Base-by-base conservation (phyloP, 1,139 yeast species). In the Entelexis paramagnoliae region DNA sequence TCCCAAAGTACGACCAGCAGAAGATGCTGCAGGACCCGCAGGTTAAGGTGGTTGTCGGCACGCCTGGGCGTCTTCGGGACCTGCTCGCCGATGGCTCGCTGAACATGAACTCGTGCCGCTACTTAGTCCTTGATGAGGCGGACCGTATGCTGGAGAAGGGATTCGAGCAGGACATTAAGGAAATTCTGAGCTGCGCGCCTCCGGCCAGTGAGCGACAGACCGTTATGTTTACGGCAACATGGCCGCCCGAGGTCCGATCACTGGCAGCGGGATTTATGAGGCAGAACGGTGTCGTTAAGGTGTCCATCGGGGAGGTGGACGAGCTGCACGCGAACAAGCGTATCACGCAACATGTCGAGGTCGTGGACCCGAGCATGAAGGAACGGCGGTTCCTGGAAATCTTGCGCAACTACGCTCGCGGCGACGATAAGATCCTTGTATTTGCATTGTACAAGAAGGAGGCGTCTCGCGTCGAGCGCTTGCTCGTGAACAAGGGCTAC, bases 111-210 rank as follows among this genome's bases (percentile, higher is more conserved):
- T 66, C 73, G 11, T 55, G 58, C 46, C 40, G 43, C 26, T 89
- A 85, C 66, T 74, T 93, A 59, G 94, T 91, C 24, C 74, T 91
- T 51, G 99, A 91, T 68, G 99, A 91, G 71, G 99, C 98, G 38
- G 99, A 91, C 67, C 79, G 99, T 71, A 93, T 91, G 98, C 77
- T 91, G 58, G 98, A 91, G 68, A 82, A 80, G 64, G 99, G 99
- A 33, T 91, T 91, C 64, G 98, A 91, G 70, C 95, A 89, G 66
- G 98, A 89, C 68, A 91, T 91, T 66, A 87, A 85, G 68, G 74
- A 75, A 58, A 87, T 93, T 59, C 81, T 91, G 64, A 72, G 78
- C 14, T 40, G 53, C 16, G 68, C 74, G 45, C 76, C 84, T 22
- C 58, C 66, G 13, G 56, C 63, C 2, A 55, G 52, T 10, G 64